Evolutionary conservation across 371 early-diverging fungal species (phyloP), one percentile per base, ranked within the genome.

Genomic region (Chytridium lagenaria): DNA sequence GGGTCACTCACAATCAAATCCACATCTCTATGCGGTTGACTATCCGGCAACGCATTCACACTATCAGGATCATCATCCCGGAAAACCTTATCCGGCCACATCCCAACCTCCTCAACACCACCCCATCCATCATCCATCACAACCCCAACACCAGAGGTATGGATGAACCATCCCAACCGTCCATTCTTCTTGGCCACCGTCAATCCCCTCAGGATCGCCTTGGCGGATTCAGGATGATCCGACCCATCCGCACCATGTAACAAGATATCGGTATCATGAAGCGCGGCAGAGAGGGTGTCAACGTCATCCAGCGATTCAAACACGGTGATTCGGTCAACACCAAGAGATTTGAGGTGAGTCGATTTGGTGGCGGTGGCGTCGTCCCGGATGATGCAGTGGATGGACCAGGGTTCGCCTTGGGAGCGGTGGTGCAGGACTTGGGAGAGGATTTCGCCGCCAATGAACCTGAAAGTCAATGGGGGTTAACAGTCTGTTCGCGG

Each of bases 241-340:
- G 65, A 67, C 0, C 67, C 68, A 37, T 79, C 80, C 23, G 80
- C 80, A 22, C 70, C 40, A 68, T 79, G 68, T 37, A 79, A 28
- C 50, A 73, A 55, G n/a, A 79, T 64, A 64, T 79, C 79, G 36
- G 73, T 59, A 7, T 44, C 40, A 1, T 33, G 7, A 5, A 68
- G 31, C 1, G 50, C 67, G 0, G 31, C 12, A 31, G 44, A 16
- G 44, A 79, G 67, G 0, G 57, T 50, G 1, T 37, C 65, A 28
- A 39, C 33, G 28, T 72, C 74, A 44, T 69, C 72, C 12, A 73
- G 55, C 55, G 28, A 16, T 0, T 50, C 70, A n/a, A 70, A 26
- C 0, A 5, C 2, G 7, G 50, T 26, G 15, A 70, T 51, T 30
- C 38, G 10, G 23, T 65, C 51, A 10, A 76, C 68, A 40, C 72